Conservation (phyloP, 306 rosid genomes). For the Argentina anserina region DNA sequence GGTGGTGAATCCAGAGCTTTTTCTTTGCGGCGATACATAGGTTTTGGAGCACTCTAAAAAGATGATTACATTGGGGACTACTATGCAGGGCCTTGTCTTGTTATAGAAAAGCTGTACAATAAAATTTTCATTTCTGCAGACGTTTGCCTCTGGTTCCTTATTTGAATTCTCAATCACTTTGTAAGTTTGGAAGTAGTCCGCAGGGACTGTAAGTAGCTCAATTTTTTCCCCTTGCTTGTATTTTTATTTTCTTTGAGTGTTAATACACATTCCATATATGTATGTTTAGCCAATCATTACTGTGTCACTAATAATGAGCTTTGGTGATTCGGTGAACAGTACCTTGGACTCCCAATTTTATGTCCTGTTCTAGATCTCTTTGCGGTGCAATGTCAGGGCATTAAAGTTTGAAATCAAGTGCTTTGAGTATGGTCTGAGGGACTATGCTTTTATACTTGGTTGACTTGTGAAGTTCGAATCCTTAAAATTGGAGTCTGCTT, state of each 20-base stretch:
- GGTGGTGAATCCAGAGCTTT: neutral
- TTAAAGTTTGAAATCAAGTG: too few species aligned
- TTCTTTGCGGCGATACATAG: slow-evolving; percentile 8
- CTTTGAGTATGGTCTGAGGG: too few species aligned
- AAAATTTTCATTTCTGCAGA: neutral
- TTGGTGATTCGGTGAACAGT: neutral
- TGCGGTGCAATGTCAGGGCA: too few species aligned
- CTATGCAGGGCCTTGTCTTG: neutral
- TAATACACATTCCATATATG: neutral
- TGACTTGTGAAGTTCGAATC: too few species aligned
- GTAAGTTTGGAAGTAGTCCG: too few species aligned
- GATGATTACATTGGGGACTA: neutral
- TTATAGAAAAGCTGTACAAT: neutral
- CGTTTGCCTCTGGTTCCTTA: neutral
- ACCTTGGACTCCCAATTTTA: neutral
- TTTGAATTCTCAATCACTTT: neutral
- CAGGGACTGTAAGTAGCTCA: neutral
- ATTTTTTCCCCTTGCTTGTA: rapidly evolving
- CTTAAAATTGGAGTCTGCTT: too few species aligned
- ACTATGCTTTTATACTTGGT: too few species aligned
- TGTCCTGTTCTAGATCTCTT: neutral
- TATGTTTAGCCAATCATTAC: neutral
- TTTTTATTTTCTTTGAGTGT: neutral
- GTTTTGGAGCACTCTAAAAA: slow-evolving; percentile 18
- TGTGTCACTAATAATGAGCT: neutral